Percentiles rank a stretch among this genome's conserved stretches.
Conservation (phyloP, 2,329 filamentous ascomycete genomes). For the Fusarium azukiicola region DNA sequence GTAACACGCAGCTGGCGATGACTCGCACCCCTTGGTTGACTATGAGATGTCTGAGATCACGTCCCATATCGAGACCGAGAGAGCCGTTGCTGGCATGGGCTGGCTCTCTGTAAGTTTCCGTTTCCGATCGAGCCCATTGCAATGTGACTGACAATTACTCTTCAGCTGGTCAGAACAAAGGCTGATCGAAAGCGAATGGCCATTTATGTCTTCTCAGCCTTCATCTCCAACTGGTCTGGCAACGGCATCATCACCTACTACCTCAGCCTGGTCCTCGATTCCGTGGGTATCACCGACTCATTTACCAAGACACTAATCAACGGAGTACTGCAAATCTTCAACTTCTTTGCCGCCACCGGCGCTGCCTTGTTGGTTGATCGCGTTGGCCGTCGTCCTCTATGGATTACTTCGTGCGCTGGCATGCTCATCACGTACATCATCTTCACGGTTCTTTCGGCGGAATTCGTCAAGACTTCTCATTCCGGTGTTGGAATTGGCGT, state of each 20-base stretch:
- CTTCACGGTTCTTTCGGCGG: background rate
- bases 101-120: background rate
- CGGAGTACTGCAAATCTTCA: conserved; percentile 18
- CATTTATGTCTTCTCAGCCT: background rate
- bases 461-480: background rate
- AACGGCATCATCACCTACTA: conserved; percentile 15
- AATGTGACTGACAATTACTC: background rate
- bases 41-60: conserved; percentile 5
- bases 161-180: background rate
- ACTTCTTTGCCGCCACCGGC: background rate
- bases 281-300: conserved; percentile 12
- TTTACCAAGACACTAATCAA: conserved; percentile 16
- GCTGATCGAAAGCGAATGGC: background rate
- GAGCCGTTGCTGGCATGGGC: background rate
- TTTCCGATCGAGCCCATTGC: background rate
- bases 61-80: background rate
- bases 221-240: background rate
- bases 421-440: conserved; percentile 1
- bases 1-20: conserved; percentile 1
- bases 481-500: background rate
- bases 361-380: conserved; percentile 17
- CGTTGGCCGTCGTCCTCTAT: conserved; percentile 7
- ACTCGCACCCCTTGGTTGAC: conserved; percentile 6
- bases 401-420: background rate
- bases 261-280: conserved; percentile 2